Evolutionary conservation across 2,329 filamentous ascomycete species (phyloP), one percentile per base, ranked within the genome.

Genomic region (Dryadomyces quercus-mongolicae): DNA sequence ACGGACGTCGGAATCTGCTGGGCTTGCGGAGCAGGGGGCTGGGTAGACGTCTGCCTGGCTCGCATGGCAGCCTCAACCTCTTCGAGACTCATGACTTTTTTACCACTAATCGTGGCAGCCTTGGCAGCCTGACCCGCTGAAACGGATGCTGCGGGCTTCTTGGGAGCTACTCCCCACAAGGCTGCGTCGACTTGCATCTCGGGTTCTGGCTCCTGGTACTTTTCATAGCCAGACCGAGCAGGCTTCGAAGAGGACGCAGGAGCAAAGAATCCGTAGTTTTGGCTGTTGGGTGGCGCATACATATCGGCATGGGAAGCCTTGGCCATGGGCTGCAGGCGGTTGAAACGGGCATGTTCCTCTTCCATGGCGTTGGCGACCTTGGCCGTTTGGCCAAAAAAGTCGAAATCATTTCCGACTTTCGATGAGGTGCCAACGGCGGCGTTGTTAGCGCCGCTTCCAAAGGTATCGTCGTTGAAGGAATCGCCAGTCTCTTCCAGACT

Each of bases 401-500:
- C 93, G 64, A 97, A 97, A 69, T 98, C 92, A 67, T 88, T 94
- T 65, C 91, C 91, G 56, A 93, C 81, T 12, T 74, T 74, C 34
- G 74, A 69, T 21, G 52, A n/a, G 18, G 40, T 49, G 31, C 53
- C 56, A 31, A 67, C 71, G 40, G 68, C 71, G 55, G 65, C 66
- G 13, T 20, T 47, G 12, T 44, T 49, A 16, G 48, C 52, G 8
- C 51, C 69, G 45, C 72, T 64, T 25, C 80, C 88, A 66, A 98
- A 98, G 2, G 93, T 98, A 66, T 97, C 93, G 63, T 97, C 89
- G 69, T 98, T 98, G 76, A 96, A 89, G 51, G 80, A 89, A 74
- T 98, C 93, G 64, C 92, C 88, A 20, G 87, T 85, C 67, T 98
- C 92, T 63, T 95, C 85, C 40, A 98, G 83, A 68, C 87, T 83